Evolutionary conservation across 192 early-diverging fungal species (phyloP), one percentile per base, ranked within the genome.

Genomic region (Backusella tuberculispora): DNA sequence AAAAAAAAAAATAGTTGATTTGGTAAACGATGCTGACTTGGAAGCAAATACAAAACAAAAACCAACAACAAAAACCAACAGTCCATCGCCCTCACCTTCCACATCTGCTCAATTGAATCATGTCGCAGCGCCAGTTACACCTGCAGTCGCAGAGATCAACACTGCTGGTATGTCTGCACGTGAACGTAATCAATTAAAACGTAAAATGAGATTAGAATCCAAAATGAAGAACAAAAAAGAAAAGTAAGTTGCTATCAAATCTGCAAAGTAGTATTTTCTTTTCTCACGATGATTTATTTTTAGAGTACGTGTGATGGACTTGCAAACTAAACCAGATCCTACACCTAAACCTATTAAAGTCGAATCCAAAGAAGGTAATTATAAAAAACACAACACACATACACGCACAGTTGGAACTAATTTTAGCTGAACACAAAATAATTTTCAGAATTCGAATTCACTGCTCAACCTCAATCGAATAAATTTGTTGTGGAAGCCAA

Each of bases 161-260:
- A 89, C 94, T 88, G 86, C 85, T 38, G 94, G 94, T 21, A 85
- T 99, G 63, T 96, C 94, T 66, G 94, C 94, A 4, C 89, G 98
- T 26, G 95, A 98, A 80, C 85, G 92, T 53, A 95, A 95, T 76
- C 88, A 85, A 74, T 79, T 95, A 29, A 99, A 99, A 81, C 89
- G 98, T 69, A 97, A 94, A 75, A 87, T 90, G 66, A 95, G 93
- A 72, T 81, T 88, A 48, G 93, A 92, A 17, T 88, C 90, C 21
- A 94, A 94, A 76, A 48, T 73, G 43, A 88, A 91, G 42, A 90
- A 91, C 76, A 84, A 83, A 41, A 90, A 90, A 84, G 88, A 88
- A 76, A 95, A 92, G 91, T 92, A 89, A 72, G 82, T 66, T 74
- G 66, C 2, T 64, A 83, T 26, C 24, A 40, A 9, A 8, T 34